Conservation (phyloP, 768 basidiomycete species). For the Tricholoma matsutake region DNA sequence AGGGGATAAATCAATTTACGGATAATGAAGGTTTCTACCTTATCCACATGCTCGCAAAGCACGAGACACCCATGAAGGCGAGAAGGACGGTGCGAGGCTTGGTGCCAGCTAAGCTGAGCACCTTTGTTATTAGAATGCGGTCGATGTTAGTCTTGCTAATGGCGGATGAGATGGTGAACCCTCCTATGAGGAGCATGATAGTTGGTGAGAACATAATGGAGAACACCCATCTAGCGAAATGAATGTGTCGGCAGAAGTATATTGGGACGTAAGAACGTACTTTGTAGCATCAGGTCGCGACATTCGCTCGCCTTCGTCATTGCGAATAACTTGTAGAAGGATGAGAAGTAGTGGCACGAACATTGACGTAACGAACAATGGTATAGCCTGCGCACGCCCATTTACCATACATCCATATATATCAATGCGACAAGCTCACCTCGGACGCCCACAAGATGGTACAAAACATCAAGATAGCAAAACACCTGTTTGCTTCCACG, state of each 20-base stretch:
- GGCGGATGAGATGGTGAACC: slow-evolving; percentile 96
- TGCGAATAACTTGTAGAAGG: slow-evolving; percentile 74
- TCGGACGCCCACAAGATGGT: slow-evolving; percentile 97
- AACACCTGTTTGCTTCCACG: slow-evolving; percentile 79
- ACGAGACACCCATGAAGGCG: slow-evolving; percentile 93
- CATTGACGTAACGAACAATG: slow-evolving; percentile 95
- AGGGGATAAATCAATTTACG: not conserved
- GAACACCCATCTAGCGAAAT: slow-evolving; percentile 72
- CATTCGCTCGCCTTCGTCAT: slow-evolving; percentile 52
- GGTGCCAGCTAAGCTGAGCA: slow-evolving; percentile 88
- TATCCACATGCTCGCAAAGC: slow-evolving; percentile 99
- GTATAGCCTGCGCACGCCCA: slow-evolving; percentile 69
- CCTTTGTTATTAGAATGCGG: slow-evolving; percentile 83
- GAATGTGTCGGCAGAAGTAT: not conserved
- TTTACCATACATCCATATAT: not conserved
- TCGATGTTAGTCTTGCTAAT: slow-evolving; percentile 95
- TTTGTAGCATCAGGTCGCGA: slow-evolving; percentile 73
- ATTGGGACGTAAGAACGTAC: slow-evolving; percentile 38
- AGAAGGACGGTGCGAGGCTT: slow-evolving; percentile 83
- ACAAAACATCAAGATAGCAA: slow-evolving; percentile 86
- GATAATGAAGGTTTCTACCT: slow-evolving; percentile 45
- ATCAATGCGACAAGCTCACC: slow-evolving; percentile 40
- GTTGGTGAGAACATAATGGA: slow-evolving; percentile 96
- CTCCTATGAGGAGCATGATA: slow-evolving; percentile 97
- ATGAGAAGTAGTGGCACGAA: slow-evolving; percentile 86